Evolutionary conservation across 2,329 filamentous ascomycete species (phyloP), one percentile per base, ranked within the genome.

Genomic region (Fusarium newnesense): DNA sequence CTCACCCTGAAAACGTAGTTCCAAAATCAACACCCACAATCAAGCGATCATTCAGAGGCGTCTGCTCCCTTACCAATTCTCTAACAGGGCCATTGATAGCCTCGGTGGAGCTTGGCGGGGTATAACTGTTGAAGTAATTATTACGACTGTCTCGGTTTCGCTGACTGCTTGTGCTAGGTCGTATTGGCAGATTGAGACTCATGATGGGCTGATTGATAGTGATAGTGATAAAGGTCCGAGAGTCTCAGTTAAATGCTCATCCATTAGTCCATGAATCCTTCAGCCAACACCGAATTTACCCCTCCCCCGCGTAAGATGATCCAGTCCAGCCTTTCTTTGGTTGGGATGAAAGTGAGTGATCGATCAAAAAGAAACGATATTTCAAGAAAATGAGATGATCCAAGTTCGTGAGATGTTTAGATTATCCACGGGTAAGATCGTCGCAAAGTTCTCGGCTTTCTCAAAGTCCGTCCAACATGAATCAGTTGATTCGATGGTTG

Each of bases 11-110:
- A 79, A 94, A 95, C 4, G 93, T 95, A n/a, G 93, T 95, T 19
- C 93, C 93, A 83, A 95, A 95, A 80, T 95, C 93, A 12, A 95
- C 90, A 12, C 93, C 93, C 39, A 95, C 92, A 75, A 95, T 93
- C 74, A 94, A 82, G 61, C 91, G 87, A 78, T 94, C 92, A 72
- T 83, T 87, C 52, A 86, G 79, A 16, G 87, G 84, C 36, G 85
- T 81, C 64, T 86, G 83, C 75, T 90, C 88, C 75, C 85, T 82
- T 32, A 84, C 82, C 32, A 87, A 86, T 74, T 90, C 89, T 67
- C 89, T 85, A 34, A 90, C 84, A 19, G 89, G 89, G 7, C 88
- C 89, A 78, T 90, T 88, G 81, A 91, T 90, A 50, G 89, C 89
- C 79, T 91, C 89, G 2, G 89, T 87, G 26, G 88, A 88, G 40